Evolutionary conservation across 225 moss, liverwort and hornwort genomes (phyloP), one percentile per base, ranked within the genome.

Genomic region (Ulota crispa): DNA sequence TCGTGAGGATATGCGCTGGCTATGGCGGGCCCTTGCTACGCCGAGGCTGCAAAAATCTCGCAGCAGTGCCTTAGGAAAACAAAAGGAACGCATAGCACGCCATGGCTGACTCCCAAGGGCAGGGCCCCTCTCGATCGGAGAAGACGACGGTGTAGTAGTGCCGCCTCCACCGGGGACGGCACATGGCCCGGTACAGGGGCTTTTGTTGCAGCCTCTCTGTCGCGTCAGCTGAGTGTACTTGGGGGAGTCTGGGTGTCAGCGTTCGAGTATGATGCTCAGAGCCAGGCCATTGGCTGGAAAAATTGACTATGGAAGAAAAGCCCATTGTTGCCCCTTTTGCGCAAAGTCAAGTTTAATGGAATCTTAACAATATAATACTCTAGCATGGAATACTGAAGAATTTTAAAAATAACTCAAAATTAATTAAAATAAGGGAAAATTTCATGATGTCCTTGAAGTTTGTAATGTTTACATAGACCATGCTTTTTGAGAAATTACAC

Each of bases 1-100:
- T 41, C 30, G 27, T 9, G 28, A 43, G 53, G 6, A 63, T 70
- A 54, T 63, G 53, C 63, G 41, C 21, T 24, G 83, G 83, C 83
- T 73, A 84, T 79, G 79, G 84, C 79, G 73, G 77, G 77, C 83
- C 83, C 71, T 53, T 54, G 71, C 70, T 55, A 27, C 28, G 80
- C 36, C 64, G 52, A 53, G 28, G 53, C 39, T 76, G 82, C 82
- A 60, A 82, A 75, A 75, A 68, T 77, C 77, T 20, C 0, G 61
- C 16, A 47, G 26, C 57, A 59, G 68, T 31, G 28, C 21, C 63
- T 34, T 63, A 13, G 52, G 79, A 37, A 63, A 28, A 45, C 5
- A 59, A 69, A 50, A 50, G 50, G 76, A 19, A 4, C 10, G 0
- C 27, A 16, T 9, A 76, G 82, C 82, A 76, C 76, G 82, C 82